Evolutionary conservation across 1,139 yeast species (phyloP), one percentile per base, ranked within the genome.

Genomic region (Hanseniaspora gamundiae): DNA sequence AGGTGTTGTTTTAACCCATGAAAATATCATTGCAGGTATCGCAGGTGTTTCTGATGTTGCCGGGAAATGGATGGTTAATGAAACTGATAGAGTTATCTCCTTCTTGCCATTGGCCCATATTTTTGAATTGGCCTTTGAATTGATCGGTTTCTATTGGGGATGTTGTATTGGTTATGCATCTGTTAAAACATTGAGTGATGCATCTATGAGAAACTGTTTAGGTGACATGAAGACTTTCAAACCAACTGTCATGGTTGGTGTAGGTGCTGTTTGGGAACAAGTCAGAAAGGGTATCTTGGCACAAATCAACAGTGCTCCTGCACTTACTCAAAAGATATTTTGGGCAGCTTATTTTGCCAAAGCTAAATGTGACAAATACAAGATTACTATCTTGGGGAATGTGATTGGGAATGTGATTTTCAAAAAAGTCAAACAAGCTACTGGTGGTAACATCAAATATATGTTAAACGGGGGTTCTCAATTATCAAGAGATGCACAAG

Each of bases 251-350:
- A 85, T 91, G 95, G 95, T 87, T 51, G 98, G 95, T 62, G 98
- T 93, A 46, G 97, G 98, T 14, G 95, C 98, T 2, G 97, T 91
- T 45, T 93, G 96, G 95, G 99, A 91, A 69, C 74, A 82, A 27
- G 86, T 91, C 49, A 81, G 94, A 66, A 91, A 91, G 69, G 99
- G 98, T 47, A 83, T 91, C 48, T 54, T 85, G 51, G 74, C 76
- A 45, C 88, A 88, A 67, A 73, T 93, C 49, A 69, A 71, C 52
- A 75, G 76, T 55, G 73, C 73, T 57, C 84, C 95, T 13, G 56
- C 76, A 14, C 53, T 81, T 31, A 72, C 76, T 35, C 95, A 87
- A 66, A 83, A 76, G 62, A 56, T 91, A 39, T 93, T 91, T 64
- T 93, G 98, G 98, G 71, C 77, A 35, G 94, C 95, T 13, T 87